Base-by-base conservation (phyloP, 441 rosid genomes). In the Gossypium schwendimanii region DNA sequence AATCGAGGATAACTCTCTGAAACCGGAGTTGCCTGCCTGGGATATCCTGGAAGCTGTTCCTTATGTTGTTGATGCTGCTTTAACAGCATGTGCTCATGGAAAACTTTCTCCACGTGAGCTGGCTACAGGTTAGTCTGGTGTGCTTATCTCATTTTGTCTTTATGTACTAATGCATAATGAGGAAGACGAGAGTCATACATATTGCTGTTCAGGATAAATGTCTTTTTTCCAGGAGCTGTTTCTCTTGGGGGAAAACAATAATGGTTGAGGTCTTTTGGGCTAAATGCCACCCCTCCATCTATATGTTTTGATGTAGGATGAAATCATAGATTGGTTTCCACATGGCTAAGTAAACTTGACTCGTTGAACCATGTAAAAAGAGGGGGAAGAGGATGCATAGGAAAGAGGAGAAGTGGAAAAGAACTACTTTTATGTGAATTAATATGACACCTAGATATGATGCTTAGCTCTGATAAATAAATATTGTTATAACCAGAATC, bases 31-130 rank as follows among this genome's bases (percentile, higher is more conserved):
- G 75, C 88, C 95, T 50, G 92, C 95, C 76, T 89, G 95, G 95
- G 92, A 89, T 78, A 84, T 88, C 75, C 88, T 89, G 66, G 88
- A 89, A 84, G 92, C 92, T 21, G 89, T 87, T 76, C 92, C 95
- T 63, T 88, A 76, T 73, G 89, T 86, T 57, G 95, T 88, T 31
- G 95, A 89, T 85, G 95, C 92, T 44, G 95, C 92, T 59, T 76
- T 88, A 74, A 85, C 95, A 54, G 92, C 91, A 31, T 89, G 95
- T 53, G 80, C 95, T 76, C 89, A 89, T 74, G 92, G 95, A 77
- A 82, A 81, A 52, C 92, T 89, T 58, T 89, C 89, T 80, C 92
- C 95, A 39, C 92, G 95, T 68, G 88, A 89, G 80, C 79, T 89
- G 73, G 91, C 92, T 58, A 89, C 95, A 74, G 95, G 95, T 89